Conservation (phyloP, 129 eudicot species). For the carrot (Daucus carota) region DNA sequence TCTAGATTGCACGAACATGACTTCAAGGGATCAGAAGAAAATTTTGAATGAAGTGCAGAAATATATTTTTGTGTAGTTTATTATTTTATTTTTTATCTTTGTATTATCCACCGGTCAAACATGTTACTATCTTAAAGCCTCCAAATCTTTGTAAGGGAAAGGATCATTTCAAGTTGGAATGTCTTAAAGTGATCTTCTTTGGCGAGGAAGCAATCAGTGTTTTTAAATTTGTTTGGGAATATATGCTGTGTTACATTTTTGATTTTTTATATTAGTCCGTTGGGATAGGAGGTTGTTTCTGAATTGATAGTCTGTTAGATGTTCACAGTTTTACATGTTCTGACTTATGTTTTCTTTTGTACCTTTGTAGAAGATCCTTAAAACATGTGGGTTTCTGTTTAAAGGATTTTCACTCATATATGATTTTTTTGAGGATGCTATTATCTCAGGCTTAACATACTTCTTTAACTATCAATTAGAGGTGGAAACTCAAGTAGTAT, state of each 20-base stretch:
- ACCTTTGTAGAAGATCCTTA: neutral
- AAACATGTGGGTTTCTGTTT: neutral
- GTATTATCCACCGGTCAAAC: neutral
- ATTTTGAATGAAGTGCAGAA: neutral
- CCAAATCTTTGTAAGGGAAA: neutral
- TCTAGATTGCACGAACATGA: neutral
- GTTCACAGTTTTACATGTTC: neutral
- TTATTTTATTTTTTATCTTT: neutral
- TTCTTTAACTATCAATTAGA: neutral
- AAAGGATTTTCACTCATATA: neutral
- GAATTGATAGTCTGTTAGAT: too few species aligned
- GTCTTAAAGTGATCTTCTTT: neutral
- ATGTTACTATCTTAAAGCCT: neutral
- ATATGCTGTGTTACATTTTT: neutral
- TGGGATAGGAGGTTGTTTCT: neutral
- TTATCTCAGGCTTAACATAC: neutral
- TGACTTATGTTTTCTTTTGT: neutral
- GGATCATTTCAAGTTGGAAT: neutral
- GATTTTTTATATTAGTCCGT: neutral
- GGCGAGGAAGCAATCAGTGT: neutral
- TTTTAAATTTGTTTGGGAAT: neutral
- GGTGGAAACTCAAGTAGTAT: neutral
- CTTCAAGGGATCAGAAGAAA: neutral
- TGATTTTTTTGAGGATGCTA: neutral
- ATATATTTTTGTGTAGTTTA: neutral